Evolutionary conservation across 2,329 filamentous ascomycete genomes (phyloP).

Genomic region (Hypomyces perniciosus): DNA sequence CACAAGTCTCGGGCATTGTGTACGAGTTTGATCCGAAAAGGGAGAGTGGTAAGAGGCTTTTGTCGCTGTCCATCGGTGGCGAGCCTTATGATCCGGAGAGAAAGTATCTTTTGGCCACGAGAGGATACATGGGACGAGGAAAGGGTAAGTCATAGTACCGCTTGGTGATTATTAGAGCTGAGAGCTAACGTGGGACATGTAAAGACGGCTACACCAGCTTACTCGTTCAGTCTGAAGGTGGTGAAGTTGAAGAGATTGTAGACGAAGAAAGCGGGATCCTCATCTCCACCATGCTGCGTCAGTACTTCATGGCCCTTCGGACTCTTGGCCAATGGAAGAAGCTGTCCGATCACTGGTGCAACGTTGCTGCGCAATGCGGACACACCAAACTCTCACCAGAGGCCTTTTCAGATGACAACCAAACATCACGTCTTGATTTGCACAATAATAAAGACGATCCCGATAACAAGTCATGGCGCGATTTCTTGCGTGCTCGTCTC

Average conservation of each 20-base stretch:
- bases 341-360: constrained; percentile 63
- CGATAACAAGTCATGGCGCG: constrained; percentile 27
- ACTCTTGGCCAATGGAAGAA: constrained; percentile 74
- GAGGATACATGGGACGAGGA: constrained; percentile 83
- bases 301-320: constrained; percentile 85
- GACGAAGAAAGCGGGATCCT: constrained; percentile 82
- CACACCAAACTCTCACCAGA: constrained; percentile 36
- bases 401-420: constrained; percentile 28
- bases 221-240: constrained; percentile 70
- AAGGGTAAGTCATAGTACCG: constrained; percentile 43
- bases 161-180: background rate
- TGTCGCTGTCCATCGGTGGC: constrained; percentile 55
- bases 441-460: constrained; percentile 16
- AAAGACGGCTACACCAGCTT: constrained; percentile 71
- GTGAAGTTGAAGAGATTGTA: constrained; percentile 69
- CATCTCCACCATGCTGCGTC: constrained; percentile 77
- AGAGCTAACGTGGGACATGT: constrained; percentile 12
- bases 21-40: constrained; percentile 65
- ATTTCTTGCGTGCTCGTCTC: constrained; percentile 31
- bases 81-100: constrained; percentile 55
- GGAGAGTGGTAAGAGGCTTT: constrained; percentile 56
- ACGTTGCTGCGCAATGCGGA: constrained; percentile 57
- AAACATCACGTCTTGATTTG: constrained; percentile 22
- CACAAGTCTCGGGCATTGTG: constrained; percentile 77
- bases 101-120: constrained; percentile 68